Conservation (phyloP, 805 yeast species). For the Zygosaccharomyces bailii region DNA sequence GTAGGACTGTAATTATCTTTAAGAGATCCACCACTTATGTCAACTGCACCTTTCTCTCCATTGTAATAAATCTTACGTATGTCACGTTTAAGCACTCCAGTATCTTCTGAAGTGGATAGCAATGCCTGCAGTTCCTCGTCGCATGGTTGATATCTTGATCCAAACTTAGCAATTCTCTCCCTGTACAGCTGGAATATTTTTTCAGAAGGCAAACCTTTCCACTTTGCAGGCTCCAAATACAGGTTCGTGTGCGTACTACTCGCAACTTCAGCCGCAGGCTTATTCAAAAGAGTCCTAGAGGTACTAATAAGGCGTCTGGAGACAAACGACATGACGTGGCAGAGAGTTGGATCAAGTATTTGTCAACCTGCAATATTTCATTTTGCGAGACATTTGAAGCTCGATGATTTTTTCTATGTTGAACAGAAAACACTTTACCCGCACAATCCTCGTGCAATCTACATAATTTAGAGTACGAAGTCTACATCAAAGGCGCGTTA, state of each 20-base stretch:
- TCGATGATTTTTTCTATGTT: conserved; percentile 3
- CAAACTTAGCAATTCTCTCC: conserved; percentile 53
- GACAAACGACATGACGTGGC: not conserved
- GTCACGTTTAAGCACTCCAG: conserved; percentile 39
- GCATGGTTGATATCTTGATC: conserved; percentile 47
- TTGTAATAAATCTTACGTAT: conserved; percentile 40
- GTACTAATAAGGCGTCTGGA: conserved; percentile 1
- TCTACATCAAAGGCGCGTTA: not conserved
- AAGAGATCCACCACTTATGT: conserved; percentile 38
- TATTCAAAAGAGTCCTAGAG: conserved; percentile 2
- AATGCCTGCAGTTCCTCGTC: conserved; percentile 56
- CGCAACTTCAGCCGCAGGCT: conserved; percentile 2
- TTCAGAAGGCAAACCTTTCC: conserved; percentile 67
- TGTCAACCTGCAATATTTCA: not conserved
- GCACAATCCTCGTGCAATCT: not conserved
- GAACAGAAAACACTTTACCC: conserved; percentile 1
- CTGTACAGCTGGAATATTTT: conserved; percentile 58
- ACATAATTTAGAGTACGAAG: conserved; percentile 1
- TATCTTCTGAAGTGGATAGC: conserved; percentile 43
- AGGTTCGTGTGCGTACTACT: conserved; percentile 25
- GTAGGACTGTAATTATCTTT: conserved; percentile 41
- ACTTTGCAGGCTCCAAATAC: conserved; percentile 60
- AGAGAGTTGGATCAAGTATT: not conserved
- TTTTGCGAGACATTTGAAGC: not conserved
- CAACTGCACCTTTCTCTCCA: conserved; percentile 42